These are phyloP conservation scores for Podospora pseudoanserina DNA, from an alignment of 495 filamentous ascomycete genomes.

Conservation along the genomic window DNA sequence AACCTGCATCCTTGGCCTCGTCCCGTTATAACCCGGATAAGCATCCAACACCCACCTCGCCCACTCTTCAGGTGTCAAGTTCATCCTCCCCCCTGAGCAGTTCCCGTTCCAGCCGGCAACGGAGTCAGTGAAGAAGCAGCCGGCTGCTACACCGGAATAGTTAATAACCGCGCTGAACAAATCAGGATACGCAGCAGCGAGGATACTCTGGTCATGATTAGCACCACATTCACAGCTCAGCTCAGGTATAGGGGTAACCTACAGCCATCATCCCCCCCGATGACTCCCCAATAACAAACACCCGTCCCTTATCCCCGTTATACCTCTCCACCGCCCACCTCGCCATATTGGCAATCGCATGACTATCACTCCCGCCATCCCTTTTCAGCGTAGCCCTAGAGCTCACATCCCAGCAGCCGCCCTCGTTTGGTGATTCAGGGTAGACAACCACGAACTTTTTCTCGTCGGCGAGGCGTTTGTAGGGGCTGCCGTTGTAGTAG, in stretches of 20 bases:
- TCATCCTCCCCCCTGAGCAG: conserved; percentile 41
- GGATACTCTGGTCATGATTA: conserved; percentile 39
- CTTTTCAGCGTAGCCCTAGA: conserved; percentile 52
- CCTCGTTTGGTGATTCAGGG: conserved; percentile 46
- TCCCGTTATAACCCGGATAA: conserved; percentile 49
- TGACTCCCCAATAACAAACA: conserved; percentile 51
- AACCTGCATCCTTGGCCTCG: conserved; percentile 53
- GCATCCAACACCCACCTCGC: conserved; percentile 41
- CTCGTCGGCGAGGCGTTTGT: conserved; percentile 46
- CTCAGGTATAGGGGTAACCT: neutral
- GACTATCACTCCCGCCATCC: conserved; percentile 56
- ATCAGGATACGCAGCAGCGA: conserved; percentile 56
- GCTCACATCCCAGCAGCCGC: conserved; percentile 60
- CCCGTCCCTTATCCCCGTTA: conserved; percentile 43
- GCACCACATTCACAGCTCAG: neutral
- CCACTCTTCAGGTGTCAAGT: conserved; percentile 40
- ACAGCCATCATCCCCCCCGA: conserved; percentile 47
- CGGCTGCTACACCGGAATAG: conserved; percentile 58
- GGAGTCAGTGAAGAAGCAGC: conserved; percentile 52
- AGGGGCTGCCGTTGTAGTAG: conserved; percentile 48
- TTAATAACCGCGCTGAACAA: conserved; percentile 52
- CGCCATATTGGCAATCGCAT: conserved; percentile 61
- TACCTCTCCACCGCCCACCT: conserved; percentile 47
- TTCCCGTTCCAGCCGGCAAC: conserved; percentile 44
- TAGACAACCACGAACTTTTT: conserved; percentile 58